Evolutionary conservation across 768 basidiomycete species (phyloP), one percentile per base, ranked within the genome.

Genomic region (Mycena haematopus): DNA sequence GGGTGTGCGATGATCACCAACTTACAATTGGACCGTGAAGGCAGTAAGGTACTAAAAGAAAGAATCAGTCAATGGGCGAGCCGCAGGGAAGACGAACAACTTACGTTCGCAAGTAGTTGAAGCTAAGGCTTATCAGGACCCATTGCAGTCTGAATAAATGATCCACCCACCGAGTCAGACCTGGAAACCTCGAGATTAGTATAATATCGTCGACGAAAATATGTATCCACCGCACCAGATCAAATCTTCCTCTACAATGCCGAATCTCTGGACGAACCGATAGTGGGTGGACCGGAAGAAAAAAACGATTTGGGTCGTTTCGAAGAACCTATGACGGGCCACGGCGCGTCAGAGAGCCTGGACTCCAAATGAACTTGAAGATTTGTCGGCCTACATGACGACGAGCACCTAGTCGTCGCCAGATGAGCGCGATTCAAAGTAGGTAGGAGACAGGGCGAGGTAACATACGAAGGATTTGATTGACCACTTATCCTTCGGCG

Each of bases 41-140:
- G 56, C 56, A 13, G 65, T 54, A n/a, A 66, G 21, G 40, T 66
- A 66, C 65, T 66, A 9, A 31, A 31, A 5, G 9, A 31, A 31
- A 31, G 29, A 4, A 9, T 31, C 9, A 31, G 29, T n/a, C n/a
- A 2, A 45, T 7, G 13, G 2, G 4, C 38, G 19, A 42, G n/a
- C 9, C 31, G 24, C 14, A 22, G 24, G 3, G n/a, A 22, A 22
- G 35, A 19, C 5, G 6, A 9, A 6, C 6, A n/a, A 21, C 60
- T 46, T 27, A 66, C 65, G 40, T 58, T 62, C 9, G 65, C 65
- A 1, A 66, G 59, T 3, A 66, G 52, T 55, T 66, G 65, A 19
- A 66, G 33, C 60, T 66, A n/a, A 22, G 6, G 6, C 24, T 21
- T 11, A 11, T 57, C 24, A 44, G 44, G 8, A 31, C 17, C 14